Conservation (phyloP, 345 rosid species). For the Brassica incana region DNA sequence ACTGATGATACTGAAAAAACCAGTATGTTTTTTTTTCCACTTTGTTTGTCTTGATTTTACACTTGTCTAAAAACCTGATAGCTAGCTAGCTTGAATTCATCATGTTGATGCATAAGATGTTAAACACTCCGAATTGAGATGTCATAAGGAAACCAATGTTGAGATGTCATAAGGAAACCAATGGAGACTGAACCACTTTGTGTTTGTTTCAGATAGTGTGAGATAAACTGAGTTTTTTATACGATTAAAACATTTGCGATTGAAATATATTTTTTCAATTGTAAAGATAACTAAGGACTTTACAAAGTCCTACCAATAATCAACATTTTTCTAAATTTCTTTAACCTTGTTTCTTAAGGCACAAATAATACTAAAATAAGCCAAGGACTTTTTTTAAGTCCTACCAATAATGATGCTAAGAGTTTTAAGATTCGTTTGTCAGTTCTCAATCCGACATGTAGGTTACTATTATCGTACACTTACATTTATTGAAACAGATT, state of each 20-base stretch:
- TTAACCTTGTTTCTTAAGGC: too few relatives aligned
- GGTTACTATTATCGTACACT: constrained; percentile 20
- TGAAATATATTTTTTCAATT: too few relatives aligned
- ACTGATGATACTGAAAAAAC: constrained; percentile 72
- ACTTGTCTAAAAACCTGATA: not conserved
- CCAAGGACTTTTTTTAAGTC: too few relatives aligned
- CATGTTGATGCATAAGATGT: not conserved
- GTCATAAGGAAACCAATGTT: not conserved
- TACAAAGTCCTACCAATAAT: too few relatives aligned
- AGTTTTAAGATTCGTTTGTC: constrained; percentile 24
- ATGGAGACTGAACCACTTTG: not conserved
- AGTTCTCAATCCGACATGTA: constrained; percentile 5
- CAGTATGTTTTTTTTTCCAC: constrained; percentile 47
- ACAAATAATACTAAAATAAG: too few relatives aligned
- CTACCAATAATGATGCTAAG: not conserved
- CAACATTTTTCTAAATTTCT: too few relatives aligned
- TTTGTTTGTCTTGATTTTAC: not conserved
- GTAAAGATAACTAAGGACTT: too few relatives aligned
- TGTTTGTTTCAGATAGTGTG: not conserved
- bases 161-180: not conserved
- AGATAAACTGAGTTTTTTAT: not conserved
- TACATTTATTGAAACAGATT: constrained; percentile 24
- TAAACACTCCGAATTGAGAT: not conserved
- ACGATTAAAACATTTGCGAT: too few relatives aligned
- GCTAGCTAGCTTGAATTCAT: not conserved